These are phyloP conservation scores for Detonula confervacea DNA, from an alignment of 352 stramenopile species.

Conservation along the genomic window DNA sequence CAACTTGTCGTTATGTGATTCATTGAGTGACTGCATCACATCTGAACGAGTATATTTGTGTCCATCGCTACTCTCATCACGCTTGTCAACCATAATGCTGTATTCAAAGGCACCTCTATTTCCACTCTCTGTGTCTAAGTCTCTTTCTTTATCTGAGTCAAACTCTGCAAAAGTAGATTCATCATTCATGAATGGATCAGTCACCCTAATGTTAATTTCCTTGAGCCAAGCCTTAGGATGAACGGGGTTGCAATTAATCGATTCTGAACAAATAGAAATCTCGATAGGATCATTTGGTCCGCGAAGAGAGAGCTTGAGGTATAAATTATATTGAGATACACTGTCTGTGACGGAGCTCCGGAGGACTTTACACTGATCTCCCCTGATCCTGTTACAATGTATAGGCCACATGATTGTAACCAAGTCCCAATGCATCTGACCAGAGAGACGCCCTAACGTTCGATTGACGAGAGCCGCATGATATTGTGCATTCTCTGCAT, in stretches of 20 bases:
- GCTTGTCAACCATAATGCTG: neutral
- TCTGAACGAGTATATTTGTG: constrained; percentile 3
- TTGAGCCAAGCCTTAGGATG: neutral
- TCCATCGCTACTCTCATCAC: too few relatives aligned
- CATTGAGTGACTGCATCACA: neutral
- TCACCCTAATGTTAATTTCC: neutral
- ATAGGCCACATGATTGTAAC: neutral
- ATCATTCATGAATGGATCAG: neutral
- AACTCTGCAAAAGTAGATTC: neutral
- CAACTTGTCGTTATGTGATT: neutral
- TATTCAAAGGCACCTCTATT: constrained; percentile 8
- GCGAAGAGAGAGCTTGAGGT: constrained; percentile 7
- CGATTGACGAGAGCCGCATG: constrained; percentile 15
- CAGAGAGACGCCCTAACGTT: neutral
- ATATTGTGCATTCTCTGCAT: constrained; percentile 12
- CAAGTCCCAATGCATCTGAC: neutral
- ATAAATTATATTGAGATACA: constrained; percentile 2
- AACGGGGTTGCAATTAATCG: constrained; percentile 1
- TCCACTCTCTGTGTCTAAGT: neutral
- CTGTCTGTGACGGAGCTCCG: neutral
- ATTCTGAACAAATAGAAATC: constrained; percentile 14
- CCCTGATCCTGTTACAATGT: neutral
- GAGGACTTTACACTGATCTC: neutral
- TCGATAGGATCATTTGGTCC: constrained; percentile 7
- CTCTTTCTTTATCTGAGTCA: neutral